These are phyloP conservation scores for Amaranthus cruentus DNA, from an alignment of 148 eudicot genomes.

Conservation along the genomic window DNA sequence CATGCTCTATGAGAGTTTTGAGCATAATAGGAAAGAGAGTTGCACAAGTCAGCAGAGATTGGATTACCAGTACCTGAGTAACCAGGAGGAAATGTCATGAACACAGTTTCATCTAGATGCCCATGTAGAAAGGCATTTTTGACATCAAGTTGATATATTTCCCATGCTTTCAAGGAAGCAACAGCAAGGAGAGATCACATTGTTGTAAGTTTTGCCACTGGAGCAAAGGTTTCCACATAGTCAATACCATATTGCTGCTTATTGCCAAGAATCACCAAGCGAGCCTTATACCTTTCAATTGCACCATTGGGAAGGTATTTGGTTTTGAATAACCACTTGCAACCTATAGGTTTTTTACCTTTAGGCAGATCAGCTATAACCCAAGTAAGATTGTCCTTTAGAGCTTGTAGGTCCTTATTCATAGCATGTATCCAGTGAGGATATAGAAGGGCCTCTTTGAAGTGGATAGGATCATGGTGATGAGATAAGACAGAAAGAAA, in stretches of 20 bases:
- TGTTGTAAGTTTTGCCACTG: background rate
- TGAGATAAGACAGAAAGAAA: background rate
- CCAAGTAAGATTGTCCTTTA: too few relatives aligned
- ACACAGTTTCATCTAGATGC: background rate
- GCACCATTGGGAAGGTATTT: too few relatives aligned
- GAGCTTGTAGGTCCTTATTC: background rate
- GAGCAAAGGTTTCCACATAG: too few relatives aligned
- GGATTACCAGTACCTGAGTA: background rate
- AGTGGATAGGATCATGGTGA: background rate
- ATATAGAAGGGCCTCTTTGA: background rate
- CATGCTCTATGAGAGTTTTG: background rate
- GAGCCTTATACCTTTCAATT: too few relatives aligned
- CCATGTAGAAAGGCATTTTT: background rate
- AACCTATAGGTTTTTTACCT: background rate
- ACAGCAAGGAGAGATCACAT: background rate
- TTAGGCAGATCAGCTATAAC: too few relatives aligned
- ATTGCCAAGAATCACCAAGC: too few relatives aligned
- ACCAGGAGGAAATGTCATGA: background rate
- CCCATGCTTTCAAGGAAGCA: background rate
- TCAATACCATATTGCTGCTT: too few relatives aligned
- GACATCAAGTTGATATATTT: slow-evolving; percentile 3
- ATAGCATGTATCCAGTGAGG: background rate
- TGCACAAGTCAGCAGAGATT: background rate
- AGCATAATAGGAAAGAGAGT: background rate
- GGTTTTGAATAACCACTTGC: slow-evolving; percentile 1